Base-by-base conservation (phyloP, 768 basidiomycete genomes). In the Macrocybe gigantea region DNA sequence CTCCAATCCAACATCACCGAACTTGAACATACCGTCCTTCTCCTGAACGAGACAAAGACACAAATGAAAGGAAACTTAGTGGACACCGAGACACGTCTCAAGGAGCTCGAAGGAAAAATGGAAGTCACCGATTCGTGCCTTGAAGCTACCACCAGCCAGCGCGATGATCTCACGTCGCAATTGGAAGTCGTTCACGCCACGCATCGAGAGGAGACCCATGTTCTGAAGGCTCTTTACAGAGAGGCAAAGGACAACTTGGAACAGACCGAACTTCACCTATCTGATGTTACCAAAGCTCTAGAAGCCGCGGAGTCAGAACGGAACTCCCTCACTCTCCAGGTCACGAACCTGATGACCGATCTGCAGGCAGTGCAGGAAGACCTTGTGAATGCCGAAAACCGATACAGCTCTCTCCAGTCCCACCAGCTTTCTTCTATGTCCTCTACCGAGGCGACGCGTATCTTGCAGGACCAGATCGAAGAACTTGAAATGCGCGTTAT, bases 341-440 rank as follows among this genome's bases (percentile, higher is more conserved):
- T 84, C 33, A 70, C 74, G 3, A 85, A 87, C 48, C 63, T 88
- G n/a, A 72, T 75, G 41, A 62, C 68, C 33, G 88, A 89, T 51
- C 68, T 88, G 10, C 60, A 68, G 6, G 55, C 54, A 30, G 76
- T 72, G 6, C 79, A 79, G 50, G 64, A 74, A 15, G 82, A 83
- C 38, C 65, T 87, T 2, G 61, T 61, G 2, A 73, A 75, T 15
- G 77, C 78, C 0, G 83, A 88, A 63, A 66, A 60, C 44, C 80
- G 83, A 1, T 86, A 85, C 51, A 77, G 70, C 49, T 60, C 63
- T 39, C 75, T 88, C 10, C 83, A 85, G 58, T 72, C 76, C 57
- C 77, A 85, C 48, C 85, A 88, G 54, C 72, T 89, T 11, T 76
- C 79, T 9, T 65, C 71, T 8, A 80, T 87, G 78, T 74, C 83